phyloP scores from a whole-genome alignment of 306 rosid species.

The Cajanus cajan region DNA sequence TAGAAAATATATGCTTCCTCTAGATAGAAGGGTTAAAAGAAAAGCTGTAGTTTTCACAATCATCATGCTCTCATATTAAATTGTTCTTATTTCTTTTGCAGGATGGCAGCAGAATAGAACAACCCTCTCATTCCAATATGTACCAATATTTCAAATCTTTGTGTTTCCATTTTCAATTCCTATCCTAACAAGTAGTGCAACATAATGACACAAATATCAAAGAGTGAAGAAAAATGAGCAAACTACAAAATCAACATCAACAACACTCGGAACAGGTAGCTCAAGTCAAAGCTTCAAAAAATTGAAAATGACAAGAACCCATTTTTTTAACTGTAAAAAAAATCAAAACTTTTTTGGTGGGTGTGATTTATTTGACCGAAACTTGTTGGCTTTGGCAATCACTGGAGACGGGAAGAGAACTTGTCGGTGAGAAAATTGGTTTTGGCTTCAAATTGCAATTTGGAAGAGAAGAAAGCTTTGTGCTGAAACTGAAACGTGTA shows the following conservation, averaged over 20 bases:
- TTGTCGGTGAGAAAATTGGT: neutral
- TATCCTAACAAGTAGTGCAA: neutral
- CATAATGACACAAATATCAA: neutral
- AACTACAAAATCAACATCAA: neutral
- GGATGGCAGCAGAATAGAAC: neutral
- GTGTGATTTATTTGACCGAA: neutral
- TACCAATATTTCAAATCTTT: neutral
- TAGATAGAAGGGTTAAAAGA: neutral
- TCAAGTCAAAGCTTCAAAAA: neutral
- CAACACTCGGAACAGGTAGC: neutral
- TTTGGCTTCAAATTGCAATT: neutral
- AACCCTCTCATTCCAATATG: neutral
- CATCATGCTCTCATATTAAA: neutral
- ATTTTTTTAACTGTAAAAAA: neutral
- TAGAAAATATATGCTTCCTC: neutral
- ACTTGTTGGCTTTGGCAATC: neutral
- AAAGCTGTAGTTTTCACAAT: neutral
- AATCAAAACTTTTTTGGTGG: constrained; percentile 2
- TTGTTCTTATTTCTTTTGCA: neutral
- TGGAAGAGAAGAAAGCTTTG: neutral
- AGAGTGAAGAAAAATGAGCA: constrained; percentile 9
- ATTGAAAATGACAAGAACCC: constrained; percentile 1
- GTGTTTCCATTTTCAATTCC: neutral
- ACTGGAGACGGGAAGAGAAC: neutral
- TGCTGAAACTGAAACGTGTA: neutral